Evolutionary conservation across 495 filamentous ascomycete species (phyloP).

Genomic region (Cryomyces minteri): DNA sequence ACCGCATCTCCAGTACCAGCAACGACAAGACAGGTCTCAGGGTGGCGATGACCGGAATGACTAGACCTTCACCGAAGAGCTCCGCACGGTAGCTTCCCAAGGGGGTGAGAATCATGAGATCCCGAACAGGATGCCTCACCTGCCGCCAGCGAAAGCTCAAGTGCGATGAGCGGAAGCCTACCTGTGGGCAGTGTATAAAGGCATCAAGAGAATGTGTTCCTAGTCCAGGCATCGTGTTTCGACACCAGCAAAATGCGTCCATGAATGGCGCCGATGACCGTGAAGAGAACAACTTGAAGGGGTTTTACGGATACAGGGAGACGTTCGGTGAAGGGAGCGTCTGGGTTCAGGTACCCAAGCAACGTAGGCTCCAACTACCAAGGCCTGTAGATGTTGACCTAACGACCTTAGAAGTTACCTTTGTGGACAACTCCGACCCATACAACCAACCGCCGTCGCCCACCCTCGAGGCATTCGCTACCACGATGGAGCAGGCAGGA

Average conservation of each 20-base stretch:
- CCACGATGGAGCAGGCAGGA: too few species aligned
- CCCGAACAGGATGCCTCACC: constrained; percentile 24
- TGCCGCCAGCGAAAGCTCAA: constrained; percentile 46
- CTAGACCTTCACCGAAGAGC: too few species aligned
- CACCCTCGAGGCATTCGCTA: constrained; percentile 19
- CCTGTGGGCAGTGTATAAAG: constrained; percentile 40
- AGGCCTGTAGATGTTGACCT: background rate
- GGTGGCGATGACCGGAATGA: too few species aligned
- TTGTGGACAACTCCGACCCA: constrained; percentile 43
- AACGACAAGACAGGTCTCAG: too few species aligned
- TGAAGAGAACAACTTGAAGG: constrained; percentile 29
- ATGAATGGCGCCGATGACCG: constrained; percentile 34
- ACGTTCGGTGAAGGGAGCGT: constrained; percentile 41
- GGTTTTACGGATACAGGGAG: constrained; percentile 55
- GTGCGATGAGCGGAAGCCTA: constrained; percentile 40
- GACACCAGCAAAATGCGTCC: constrained; percentile 56
- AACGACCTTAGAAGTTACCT: constrained; percentile 29
- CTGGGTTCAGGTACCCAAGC: constrained; percentile 46
- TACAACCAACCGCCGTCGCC: constrained; percentile 29
- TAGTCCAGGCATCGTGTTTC: constrained; percentile 44
- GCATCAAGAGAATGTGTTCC: constrained; percentile 41
- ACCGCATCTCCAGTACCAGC: too few species aligned
- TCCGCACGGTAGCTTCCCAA: too few species aligned
- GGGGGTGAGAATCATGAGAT: too few species aligned
- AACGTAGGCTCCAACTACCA: constrained; percentile 17